Conservation (phyloP, 768 basidiomycete genomes). For the Russula brevipes region DNA sequence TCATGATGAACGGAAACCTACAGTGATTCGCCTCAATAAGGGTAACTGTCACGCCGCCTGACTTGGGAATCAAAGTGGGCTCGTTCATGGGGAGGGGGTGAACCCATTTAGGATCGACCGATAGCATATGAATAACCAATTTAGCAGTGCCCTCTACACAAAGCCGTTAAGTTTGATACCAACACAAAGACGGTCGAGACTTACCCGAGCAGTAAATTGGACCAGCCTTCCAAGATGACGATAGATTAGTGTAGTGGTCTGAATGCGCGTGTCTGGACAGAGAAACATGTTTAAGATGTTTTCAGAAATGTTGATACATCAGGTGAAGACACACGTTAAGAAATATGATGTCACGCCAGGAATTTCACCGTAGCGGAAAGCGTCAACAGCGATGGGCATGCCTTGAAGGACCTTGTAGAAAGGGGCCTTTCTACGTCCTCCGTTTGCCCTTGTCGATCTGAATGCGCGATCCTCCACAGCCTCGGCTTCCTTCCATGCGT, state of each 20-base stretch:
- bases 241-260: slow-evolving; percentile 92
- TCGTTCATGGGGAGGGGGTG: slow-evolving; percentile 78
- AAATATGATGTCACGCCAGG: slow-evolving; percentile 89
- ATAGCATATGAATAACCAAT: slow-evolving; percentile 85
- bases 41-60: slow-evolving; percentile 82
- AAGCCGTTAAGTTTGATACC: not conserved
- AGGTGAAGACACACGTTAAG: slow-evolving; percentile 59
- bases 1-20: slow-evolving; percentile 22
- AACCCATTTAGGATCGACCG: slow-evolving; percentile 86
- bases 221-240: slow-evolving; percentile 81
- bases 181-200: slow-evolving; percentile 9
- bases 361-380: slow-evolving; percentile 90
- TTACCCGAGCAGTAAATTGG: slow-evolving; percentile 89
- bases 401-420: slow-evolving; percentile 96
- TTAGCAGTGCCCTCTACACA: slow-evolving; percentile 72
- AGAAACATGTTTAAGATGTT: not conserved
- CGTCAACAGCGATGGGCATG: slow-evolving; percentile 98
- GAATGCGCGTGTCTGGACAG: slow-evolving; percentile 84
- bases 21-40: slow-evolving; percentile 99
- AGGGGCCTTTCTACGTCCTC: slow-evolving; percentile 68
- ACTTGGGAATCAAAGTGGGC: slow-evolving; percentile 69
- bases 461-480: slow-evolving; percentile 45
- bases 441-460: slow-evolving; percentile 43
- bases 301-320: not conserved
- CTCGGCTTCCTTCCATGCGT: slow-evolving; percentile 80